Evolutionary conservation across 208 protist genomes (phyloP).

Genomic region (Crithidia sp.): DNA sequence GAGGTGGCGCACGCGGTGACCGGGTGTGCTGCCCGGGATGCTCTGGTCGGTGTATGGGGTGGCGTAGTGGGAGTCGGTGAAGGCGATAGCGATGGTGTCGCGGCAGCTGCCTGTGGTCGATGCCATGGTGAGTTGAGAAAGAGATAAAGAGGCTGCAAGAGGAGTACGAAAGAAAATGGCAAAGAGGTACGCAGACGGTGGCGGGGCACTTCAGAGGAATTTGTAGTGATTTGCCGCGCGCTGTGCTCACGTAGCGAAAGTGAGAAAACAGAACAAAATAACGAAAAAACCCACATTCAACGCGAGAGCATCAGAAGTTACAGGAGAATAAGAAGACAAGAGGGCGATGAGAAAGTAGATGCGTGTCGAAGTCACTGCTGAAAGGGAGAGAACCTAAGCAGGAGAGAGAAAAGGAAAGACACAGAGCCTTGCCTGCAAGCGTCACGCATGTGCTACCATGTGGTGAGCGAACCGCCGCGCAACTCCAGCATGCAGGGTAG

Average conservation of each 20-base stretch:
- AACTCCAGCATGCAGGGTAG: too few relatives aligned
- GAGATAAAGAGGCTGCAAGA: not conserved
- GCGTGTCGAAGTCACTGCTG: too few relatives aligned
- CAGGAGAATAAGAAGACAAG: too few relatives aligned
- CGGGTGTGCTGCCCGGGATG: conserved; percentile 74
- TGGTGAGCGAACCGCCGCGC: too few relatives aligned
- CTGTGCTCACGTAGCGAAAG: too few relatives aligned
- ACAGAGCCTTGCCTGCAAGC: not conserved
- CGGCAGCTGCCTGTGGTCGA: not conserved
- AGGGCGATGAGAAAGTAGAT: too few relatives aligned
- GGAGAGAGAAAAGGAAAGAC: not conserved
- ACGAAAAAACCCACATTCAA: too few relatives aligned
- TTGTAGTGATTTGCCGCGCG: too few relatives aligned
- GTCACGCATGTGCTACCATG: too few relatives aligned
- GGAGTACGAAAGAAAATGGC: not conserved
- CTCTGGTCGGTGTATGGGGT: conserved; percentile 69
- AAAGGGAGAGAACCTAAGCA: not conserved
- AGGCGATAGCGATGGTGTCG: conserved; percentile 72
- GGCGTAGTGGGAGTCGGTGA: conserved; percentile 69
- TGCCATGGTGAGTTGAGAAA: not conserved
- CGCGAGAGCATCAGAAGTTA: too few relatives aligned
- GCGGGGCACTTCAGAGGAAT: too few relatives aligned
- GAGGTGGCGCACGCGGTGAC: conserved; percentile 41
- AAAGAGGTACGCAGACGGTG: not conserved
- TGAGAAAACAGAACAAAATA: too few relatives aligned